Conservation (phyloP, 352 stramenopile genomes). For the Globisporangium lucens region DNA sequence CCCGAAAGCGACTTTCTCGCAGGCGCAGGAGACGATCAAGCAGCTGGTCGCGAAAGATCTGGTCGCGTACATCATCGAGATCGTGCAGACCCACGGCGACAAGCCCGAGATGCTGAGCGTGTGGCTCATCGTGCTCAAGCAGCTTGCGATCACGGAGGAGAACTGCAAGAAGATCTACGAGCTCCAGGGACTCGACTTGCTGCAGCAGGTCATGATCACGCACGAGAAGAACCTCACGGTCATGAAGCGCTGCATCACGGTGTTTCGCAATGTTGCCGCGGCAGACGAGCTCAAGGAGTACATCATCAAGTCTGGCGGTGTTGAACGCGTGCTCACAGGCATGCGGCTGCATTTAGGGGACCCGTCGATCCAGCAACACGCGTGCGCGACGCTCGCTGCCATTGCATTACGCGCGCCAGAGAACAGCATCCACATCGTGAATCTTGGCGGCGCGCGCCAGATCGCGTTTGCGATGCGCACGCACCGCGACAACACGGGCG, state of each 20-base stretch:
- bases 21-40: constrained; percentile 72
- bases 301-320: constrained; percentile 52
- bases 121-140: constrained; percentile 74
- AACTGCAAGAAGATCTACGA: constrained; percentile 72
- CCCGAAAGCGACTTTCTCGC: constrained; percentile 55
- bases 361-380: constrained; percentile 60
- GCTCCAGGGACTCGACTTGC: constrained; percentile 41
- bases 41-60: constrained; percentile 44
- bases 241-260: constrained; percentile 62
- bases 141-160: constrained; percentile 75
- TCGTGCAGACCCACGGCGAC: constrained; percentile 25
- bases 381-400: constrained; percentile 69
- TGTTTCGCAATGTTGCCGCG: constrained; percentile 71
- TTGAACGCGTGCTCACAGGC: constrained; percentile 46
- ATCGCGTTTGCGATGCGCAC: constrained; percentile 57
- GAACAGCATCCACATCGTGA: constrained; percentile 54
- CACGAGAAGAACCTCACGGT: constrained; percentile 46
- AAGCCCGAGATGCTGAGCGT: constrained; percentile 44
- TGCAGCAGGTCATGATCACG: constrained; percentile 54
- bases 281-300: constrained; percentile 67
- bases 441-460: constrained; percentile 38
- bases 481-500: constrained; percentile 36
- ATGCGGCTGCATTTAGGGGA: constrained; percentile 55
- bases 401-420: constrained; percentile 64
- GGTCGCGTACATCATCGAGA: constrained; percentile 46